Percentiles rank a stretch among this genome's conserved stretches.
These are phyloP conservation scores for Amyloporia xantha DNA, from an alignment of 768 basidiomycete genomes.

Conservation along the genomic window DNA sequence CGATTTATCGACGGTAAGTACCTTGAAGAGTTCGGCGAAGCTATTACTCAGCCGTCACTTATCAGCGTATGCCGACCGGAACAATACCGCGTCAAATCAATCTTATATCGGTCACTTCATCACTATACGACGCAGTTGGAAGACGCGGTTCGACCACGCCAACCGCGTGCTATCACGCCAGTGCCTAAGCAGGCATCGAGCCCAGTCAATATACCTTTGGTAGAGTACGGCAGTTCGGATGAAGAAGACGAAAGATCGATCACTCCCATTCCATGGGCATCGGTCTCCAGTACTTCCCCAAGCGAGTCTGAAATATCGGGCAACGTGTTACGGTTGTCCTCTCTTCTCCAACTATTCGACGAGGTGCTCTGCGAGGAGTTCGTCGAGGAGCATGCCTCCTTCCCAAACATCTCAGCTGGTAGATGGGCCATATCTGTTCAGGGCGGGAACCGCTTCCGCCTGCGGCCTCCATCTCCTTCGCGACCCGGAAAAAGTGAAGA, in stretches of 20 bases:
- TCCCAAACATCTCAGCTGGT: conserved; percentile 15
- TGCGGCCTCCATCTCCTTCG: not conserved
- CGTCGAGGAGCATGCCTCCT: conserved; percentile 12
- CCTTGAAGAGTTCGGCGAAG: too few species aligned
- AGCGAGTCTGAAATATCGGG: not conserved
- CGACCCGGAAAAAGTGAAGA: not conserved
- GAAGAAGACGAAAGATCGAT: too few species aligned
- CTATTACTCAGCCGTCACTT: too few species aligned
- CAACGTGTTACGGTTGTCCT: not conserved
- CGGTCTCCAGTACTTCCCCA: conserved; percentile 7
- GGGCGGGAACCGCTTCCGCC: not conserved
- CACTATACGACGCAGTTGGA: conserved; percentile 25
- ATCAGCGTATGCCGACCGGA: conserved; percentile 80
- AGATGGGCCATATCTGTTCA: not conserved
- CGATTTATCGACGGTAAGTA: conserved; percentile 68
- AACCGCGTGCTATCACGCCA: not conserved
- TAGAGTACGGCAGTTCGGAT: not conserved
- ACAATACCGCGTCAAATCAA: conserved; percentile 68
- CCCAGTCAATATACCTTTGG: not conserved
- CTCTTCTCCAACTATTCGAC: conserved; percentile 18
- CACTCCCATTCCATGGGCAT: not conserved
- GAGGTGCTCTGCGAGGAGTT: conserved; percentile 18
- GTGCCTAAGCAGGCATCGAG: not conserved
- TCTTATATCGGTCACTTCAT: conserved; percentile 48
- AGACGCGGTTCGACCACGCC: not conserved